These are phyloP conservation scores for Calonectria ilicicola DNA, from an alignment of 2,329 filamentous ascomycete species.

Conservation along the genomic window DNA sequence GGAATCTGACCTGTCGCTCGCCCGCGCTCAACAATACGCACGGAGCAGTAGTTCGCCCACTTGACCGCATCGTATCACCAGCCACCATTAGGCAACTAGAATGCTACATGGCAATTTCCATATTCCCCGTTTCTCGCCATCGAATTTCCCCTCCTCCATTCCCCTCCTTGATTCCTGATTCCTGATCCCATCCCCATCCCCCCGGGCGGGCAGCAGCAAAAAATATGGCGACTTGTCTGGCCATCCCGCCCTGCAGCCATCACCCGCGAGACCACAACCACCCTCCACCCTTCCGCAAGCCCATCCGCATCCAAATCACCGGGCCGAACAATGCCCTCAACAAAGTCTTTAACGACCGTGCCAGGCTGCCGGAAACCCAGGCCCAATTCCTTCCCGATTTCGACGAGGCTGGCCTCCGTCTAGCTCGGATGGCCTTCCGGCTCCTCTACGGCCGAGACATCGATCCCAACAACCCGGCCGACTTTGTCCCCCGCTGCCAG, in stretches of 20 bases:
- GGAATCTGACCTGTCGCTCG: not conserved
- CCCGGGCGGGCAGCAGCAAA: not conserved
- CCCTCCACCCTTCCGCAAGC: not conserved
- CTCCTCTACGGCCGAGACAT: not conserved
- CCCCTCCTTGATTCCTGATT: not conserved
- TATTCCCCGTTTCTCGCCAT: not conserved
- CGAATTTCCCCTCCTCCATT: not conserved
- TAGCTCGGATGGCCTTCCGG: not conserved
- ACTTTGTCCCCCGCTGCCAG: not conserved
- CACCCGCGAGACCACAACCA: not conserved
- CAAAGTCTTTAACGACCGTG: not conserved
- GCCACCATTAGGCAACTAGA: conserved; percentile 2
- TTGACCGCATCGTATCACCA: not conserved
- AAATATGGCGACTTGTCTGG: not conserved
- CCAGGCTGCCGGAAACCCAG: not conserved
- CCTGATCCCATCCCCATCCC: too few relatives aligned
- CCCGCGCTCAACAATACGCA: not conserved
- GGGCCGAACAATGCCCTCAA: not conserved
- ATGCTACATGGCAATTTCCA: not conserved
- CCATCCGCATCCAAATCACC: not conserved
- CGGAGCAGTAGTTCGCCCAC: conserved; percentile 4
- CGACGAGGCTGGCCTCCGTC: not conserved
- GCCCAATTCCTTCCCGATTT: not conserved
- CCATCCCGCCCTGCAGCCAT: not conserved
- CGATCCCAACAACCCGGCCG: not conserved